Evolutionary conservation across 2,329 filamentous ascomycete species (phyloP).

Genomic region (Rachicladosporium sp.): DNA sequence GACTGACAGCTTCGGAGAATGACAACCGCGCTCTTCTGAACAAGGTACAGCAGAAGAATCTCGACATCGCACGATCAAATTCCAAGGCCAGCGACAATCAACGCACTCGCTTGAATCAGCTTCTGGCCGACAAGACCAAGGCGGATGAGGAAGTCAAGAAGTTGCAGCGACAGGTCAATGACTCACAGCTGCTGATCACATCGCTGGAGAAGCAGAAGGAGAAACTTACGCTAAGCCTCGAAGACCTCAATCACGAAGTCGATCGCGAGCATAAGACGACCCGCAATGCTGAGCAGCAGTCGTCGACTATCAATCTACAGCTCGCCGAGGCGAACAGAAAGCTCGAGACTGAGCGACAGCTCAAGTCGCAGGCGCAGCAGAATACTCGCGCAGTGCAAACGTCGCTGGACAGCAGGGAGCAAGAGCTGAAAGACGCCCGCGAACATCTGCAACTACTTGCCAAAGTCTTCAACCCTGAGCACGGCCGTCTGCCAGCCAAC

Average conservation of each 20-base stretch:
- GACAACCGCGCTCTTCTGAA: constrained; percentile 89
- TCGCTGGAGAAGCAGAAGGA: constrained; percentile 89
- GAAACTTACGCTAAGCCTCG: constrained; percentile 74
- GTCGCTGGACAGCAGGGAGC: constrained; percentile 65
- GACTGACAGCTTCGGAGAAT: constrained; percentile 83
- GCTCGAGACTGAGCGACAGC: constrained; percentile 78
- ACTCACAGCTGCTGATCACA: constrained; percentile 69
- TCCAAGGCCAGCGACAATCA: constrained; percentile 77
- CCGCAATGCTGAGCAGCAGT: constrained; percentile 78
- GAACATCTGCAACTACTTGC: constrained; percentile 70
- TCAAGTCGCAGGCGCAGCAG: constrained; percentile 71
- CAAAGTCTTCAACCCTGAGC: constrained; percentile 71
- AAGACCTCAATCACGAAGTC: constrained; percentile 87
- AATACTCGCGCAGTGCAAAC: constrained; percentile 72
- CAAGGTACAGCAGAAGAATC: constrained; percentile 92
- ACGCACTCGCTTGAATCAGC: constrained; percentile 58
- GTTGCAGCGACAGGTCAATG: constrained; percentile 71
- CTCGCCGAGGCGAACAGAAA: constrained; percentile 81
- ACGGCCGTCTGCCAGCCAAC: constrained; percentile 36
- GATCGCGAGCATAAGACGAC: constrained; percentile 80
- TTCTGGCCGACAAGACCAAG: constrained; percentile 73
- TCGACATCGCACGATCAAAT: constrained; percentile 84
- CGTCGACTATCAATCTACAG: constrained; percentile 67
- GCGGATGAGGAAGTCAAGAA: constrained; percentile 72
- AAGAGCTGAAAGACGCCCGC: constrained; percentile 69